Percentiles rank a stretch among this genome's conserved stretches.
Conservation (phyloP, 176 grass and related monocot species). For the Poa pratensis region DNA sequence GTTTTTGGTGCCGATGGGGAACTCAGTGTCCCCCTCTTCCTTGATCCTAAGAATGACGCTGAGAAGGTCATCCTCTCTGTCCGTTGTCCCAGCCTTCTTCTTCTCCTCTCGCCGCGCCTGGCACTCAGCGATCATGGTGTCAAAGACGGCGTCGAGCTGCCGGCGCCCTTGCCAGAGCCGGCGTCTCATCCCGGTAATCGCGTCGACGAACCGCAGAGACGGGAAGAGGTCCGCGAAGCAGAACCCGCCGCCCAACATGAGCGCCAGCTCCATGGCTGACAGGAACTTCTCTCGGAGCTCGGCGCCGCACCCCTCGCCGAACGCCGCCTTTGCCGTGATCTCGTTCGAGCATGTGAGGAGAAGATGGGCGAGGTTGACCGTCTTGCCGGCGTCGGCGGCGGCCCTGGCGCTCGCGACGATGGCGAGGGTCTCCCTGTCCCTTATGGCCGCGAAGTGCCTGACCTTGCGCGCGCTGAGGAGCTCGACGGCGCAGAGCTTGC, state of each 20-base stretch:
- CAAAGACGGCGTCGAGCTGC: slow-evolving; percentile 21
- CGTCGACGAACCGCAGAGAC: slow-evolving; percentile 32
- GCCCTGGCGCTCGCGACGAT: too few species aligned
- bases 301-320: slow-evolving; percentile 1
- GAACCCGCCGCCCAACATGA: not conserved
- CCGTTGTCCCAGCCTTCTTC: not conserved
- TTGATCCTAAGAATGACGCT: slow-evolving; percentile 39
- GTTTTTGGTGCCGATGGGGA: slow-evolving; percentile 25
- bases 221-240: slow-evolving; percentile 44
- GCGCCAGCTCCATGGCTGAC: not conserved
- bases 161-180: not conserved
- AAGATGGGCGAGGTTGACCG: not conserved
- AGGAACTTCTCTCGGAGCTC: slow-evolving; percentile 29
- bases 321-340: not conserved
- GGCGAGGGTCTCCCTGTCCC: too few species aligned
- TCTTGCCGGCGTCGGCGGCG: not conserved
- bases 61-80: slow-evolving; percentile 12
- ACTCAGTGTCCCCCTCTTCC: slow-evolving; percentile 22
- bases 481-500: too few species aligned
- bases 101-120: not conserved
- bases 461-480: too few species aligned
- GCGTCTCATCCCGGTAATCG: not conserved
- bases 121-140: not conserved
- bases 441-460: too few species aligned
- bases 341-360: not conserved